phyloP scores from a whole-genome alignment of 441 rosid genomes.

The Pelargonium australe region DNA sequence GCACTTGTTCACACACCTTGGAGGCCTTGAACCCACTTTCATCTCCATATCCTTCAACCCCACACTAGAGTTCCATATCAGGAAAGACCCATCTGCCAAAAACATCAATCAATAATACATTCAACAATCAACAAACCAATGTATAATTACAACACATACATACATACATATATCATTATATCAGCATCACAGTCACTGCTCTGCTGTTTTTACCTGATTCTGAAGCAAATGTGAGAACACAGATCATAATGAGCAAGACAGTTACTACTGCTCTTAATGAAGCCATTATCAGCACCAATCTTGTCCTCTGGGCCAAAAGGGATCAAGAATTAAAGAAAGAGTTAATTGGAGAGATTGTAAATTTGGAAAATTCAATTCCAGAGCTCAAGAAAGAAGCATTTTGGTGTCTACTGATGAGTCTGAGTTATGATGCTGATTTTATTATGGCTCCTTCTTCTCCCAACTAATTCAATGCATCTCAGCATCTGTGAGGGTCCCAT shows the following conservation, averaged over 20 bases:
- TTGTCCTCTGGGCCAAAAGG: neutral
- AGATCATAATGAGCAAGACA: slow-evolving; percentile 28
- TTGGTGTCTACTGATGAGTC: neutral
- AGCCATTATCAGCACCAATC: slow-evolving; percentile 20
- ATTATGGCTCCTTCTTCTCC: neutral
- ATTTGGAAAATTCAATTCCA: neutral
- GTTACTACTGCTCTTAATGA: slow-evolving; percentile 14
- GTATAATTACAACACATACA: neutral
- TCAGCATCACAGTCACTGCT: neutral
- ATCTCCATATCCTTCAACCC: slow-evolving; percentile 20
- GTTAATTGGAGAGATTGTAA: neutral
- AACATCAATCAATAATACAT: neutral
- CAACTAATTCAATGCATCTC: neutral
- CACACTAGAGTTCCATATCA: slow-evolving; percentile 7
- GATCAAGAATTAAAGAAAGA: neutral
- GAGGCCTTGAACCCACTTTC: slow-evolving; percentile 40
- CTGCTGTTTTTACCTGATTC: slow-evolving; percentile 25
- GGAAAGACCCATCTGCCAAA: slow-evolving; percentile 20
- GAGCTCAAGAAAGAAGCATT: neutral
- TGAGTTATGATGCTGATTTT: neutral
- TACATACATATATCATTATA: neutral
- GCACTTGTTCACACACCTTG: slow-evolving; percentile 35
- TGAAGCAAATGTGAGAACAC: slow-evolving; percentile 20
- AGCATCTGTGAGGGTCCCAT: slow-evolving; percentile 1
- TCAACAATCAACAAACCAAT: neutral